phyloP scores from a whole-genome alignment of 306 rosid genomes.

The Cicer bijugum region DNA sequence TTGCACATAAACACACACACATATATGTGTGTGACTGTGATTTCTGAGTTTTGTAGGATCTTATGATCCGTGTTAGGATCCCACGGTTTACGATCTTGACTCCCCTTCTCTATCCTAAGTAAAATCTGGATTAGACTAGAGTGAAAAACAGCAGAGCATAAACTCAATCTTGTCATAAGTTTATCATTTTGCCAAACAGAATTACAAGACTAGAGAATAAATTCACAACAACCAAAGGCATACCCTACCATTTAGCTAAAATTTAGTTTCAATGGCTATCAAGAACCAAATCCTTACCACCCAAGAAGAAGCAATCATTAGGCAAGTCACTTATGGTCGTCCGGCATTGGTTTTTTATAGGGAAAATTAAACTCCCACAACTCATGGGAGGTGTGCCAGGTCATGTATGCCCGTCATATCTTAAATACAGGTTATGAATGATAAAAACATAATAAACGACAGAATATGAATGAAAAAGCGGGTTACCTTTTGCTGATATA shows the following conservation, averaged over 20 bases:
- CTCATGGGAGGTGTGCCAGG: background rate
- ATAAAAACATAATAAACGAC: constrained; percentile 19
- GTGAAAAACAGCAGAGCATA: constrained; percentile 16
- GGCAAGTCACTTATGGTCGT: constrained; percentile 9
- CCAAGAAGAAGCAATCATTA: constrained; percentile 7
- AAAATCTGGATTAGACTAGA: background rate
- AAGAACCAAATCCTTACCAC: background rate
- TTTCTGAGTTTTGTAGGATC: background rate
- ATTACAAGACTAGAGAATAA: constrained; percentile 27
- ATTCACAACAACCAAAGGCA: constrained; percentile 22
- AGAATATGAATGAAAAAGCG: background rate
- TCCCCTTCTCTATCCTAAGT: background rate
- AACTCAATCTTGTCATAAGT: constrained; percentile 4
- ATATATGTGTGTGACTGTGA: background rate
- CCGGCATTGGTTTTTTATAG: background rate
- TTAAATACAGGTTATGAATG: constrained; percentile 30
- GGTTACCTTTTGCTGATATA: constrained; percentile 85
- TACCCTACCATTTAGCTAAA: constrained; percentile 33
- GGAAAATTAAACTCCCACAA: background rate
- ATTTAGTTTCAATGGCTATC: constrained; percentile 20
- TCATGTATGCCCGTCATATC: constrained; percentile 1
- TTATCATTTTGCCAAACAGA: constrained; percentile 34
- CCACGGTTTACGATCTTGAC: background rate
- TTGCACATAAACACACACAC: background rate
- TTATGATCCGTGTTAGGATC: background rate